Base-by-base conservation (phyloP, 257 asterid species). In the Euphrasia confusa region DNA sequence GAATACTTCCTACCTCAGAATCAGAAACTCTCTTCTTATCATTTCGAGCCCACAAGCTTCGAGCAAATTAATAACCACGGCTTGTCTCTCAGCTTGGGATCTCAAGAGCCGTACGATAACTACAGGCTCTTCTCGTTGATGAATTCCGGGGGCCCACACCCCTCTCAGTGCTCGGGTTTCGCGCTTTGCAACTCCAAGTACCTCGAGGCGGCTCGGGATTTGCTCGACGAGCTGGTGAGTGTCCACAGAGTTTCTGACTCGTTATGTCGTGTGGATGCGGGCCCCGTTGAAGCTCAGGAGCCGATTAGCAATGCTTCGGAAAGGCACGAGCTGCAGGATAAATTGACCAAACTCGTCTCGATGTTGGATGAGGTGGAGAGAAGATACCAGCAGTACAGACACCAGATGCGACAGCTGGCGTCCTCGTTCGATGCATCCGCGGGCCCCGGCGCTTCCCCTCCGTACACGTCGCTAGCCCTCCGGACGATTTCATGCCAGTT, bases 321-420 rank as follows among this genome's bases (percentile, higher is more conserved):
- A 63, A 74, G 81, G 44, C 78, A 73, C 17, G 87, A 83, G 54
- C 72, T 83, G 55, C 84, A 78, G 75, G 75, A 76, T 78, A 88
- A 85, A 78, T 65, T 83, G 78, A 71, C 83, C 10, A 79, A 81
- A 45, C 86, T 85, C 28, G 72, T 78, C 47, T 68, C 84, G 40
- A 74, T 85, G 83, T 75, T 85, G 54, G 84, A 82, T 30, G 94
- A 85, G 94, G 94, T 85, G 65, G 96, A 88, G 60, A 78, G 78
- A 65, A 78, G 83, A 68, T 85, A 81, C 77, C 85, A 74, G 45
- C 78, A 82, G 44, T 88, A 88, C 71, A 65, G 75, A 70, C 81
- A 78, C 71, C 91, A 85, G 66, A 81, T 88, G 86, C 89, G 81
- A 71, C 71, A 60, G 39, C 62, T 85, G 62, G 83, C 73, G 11